phyloP scores from a whole-genome alignment of 2,329 filamentous ascomycete species.

The Xylaria multiplex region DNA sequence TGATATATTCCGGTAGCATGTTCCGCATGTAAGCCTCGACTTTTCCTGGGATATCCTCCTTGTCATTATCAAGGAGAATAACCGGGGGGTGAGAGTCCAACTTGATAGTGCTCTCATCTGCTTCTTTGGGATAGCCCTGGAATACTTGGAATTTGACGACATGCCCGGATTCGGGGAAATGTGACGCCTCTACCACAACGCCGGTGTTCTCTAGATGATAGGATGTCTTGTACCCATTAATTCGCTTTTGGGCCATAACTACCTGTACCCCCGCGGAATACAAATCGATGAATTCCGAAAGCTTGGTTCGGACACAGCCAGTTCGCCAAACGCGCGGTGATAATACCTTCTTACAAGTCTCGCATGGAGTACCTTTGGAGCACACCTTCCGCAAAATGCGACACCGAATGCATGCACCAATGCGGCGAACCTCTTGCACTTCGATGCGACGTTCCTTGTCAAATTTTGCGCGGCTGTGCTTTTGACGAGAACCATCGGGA shows the following conservation, averaged over 20 bases:
- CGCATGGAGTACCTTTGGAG: slow-evolving; percentile 70
- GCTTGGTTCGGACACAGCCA: slow-evolving; percentile 69
- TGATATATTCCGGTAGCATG: slow-evolving; percentile 66
- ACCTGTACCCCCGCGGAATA: slow-evolving; percentile 73
- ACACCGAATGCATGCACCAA: slow-evolving; percentile 73
- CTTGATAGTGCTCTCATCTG: slow-evolving; percentile 48
- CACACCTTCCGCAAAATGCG: slow-evolving; percentile 74
- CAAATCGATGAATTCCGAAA: slow-evolving; percentile 70
- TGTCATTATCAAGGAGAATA: slow-evolving; percentile 70
- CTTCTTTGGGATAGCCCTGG: slow-evolving; percentile 51
- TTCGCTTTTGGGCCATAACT: slow-evolving; percentile 68
- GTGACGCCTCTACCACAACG: slow-evolving; percentile 65
- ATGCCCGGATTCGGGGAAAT: slow-evolving; percentile 64
- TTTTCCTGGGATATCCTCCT: slow-evolving; percentile 67
- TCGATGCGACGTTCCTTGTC: slow-evolving; percentile 68
- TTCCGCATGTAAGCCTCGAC: slow-evolving; percentile 70
- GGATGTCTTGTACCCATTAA: slow-evolving; percentile 64
- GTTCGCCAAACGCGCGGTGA: slow-evolving; percentile 72
- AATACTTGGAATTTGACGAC: slow-evolving; percentile 57
- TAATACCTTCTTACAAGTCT: slow-evolving; percentile 71
- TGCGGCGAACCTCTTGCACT: slow-evolving; percentile 71
- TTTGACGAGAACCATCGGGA: slow-evolving; percentile 58
- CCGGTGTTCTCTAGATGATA: slow-evolving; percentile 61
- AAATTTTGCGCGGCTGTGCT: slow-evolving; percentile 67
- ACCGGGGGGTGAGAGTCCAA: slow-evolving; percentile 45